These are phyloP conservation scores for Byssothecium circinans DNA, from an alignment of 2,329 filamentous ascomycete genomes.

Conservation along the genomic window DNA sequence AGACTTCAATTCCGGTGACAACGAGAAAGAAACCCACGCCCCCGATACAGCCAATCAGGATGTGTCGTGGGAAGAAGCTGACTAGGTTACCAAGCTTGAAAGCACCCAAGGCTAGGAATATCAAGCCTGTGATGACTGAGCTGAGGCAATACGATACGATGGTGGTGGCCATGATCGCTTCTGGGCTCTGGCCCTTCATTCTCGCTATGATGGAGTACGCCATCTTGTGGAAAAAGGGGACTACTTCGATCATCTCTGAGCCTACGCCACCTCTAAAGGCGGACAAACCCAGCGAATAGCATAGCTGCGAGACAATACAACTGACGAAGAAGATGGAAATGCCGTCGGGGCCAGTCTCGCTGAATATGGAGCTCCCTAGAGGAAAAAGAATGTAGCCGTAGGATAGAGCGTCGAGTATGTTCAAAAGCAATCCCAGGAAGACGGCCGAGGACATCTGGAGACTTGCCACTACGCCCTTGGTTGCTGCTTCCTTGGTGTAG, in stretches of 20 bases:
- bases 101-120: constrained; percentile 88
- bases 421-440: constrained; percentile 82
- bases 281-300: constrained; percentile 81
- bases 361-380: constrained; percentile 82
- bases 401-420: constrained; percentile 90
- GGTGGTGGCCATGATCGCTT: constrained; percentile 89
- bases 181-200: constrained; percentile 77
- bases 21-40: constrained; percentile 95
- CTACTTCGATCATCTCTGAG: constrained; percentile 97
- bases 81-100: constrained; percentile 90
- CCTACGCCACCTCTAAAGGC: constrained; percentile 89
- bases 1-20: constrained; percentile 90
- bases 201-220: constrained; percentile 79
- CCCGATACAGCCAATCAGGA: constrained; percentile 94
- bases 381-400: constrained; percentile 92
- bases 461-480: constrained; percentile 65
- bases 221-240: constrained; percentile 99
- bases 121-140: constrained; percentile 83
- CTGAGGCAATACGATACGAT: constrained; percentile 90
- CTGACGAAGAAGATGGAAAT: constrained; percentile 99
- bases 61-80: constrained; percentile 95
- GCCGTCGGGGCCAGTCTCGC: constrained; percentile 82
- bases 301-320: constrained; percentile 89
- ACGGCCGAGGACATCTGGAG: constrained; percentile 79
- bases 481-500: constrained; percentile 71